Evolutionary conservation across 495 filamentous ascomycete genomes (phyloP).

Genomic region (Penicillium macrosclerotiorum): DNA sequence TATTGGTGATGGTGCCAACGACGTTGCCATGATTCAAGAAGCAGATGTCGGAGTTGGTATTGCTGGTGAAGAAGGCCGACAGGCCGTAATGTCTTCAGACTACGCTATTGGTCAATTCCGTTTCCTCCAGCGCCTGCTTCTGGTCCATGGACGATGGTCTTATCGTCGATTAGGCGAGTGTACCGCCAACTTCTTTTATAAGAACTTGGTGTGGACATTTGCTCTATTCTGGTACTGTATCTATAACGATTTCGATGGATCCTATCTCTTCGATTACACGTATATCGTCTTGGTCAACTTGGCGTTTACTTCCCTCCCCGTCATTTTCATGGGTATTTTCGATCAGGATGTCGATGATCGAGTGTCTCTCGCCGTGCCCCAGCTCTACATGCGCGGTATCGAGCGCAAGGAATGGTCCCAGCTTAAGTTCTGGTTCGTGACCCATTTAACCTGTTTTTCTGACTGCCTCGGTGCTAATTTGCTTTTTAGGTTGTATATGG

Average conservation of each 20-base stretch:
- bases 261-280: conserved; percentile 95
- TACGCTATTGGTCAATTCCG: conserved; percentile 98
- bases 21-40: conserved; percentile 99
- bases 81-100: conserved; percentile 98
- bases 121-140: conserved; percentile 83
- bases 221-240: conserved; percentile 98
- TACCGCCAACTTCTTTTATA: conserved; percentile 99
- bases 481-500: conserved; percentile 79
- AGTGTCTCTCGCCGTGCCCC: conserved; percentile 90
- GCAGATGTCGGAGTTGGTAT: conserved; percentile 98
- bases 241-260: conserved; percentile 91
- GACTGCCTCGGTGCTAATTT: conserved; percentile 13
- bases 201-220: conserved; percentile 99
- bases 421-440: conserved; percentile 85
- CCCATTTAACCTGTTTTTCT: background rate
- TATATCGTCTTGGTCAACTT: conserved; percentile 97
- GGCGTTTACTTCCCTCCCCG: conserved; percentile 92
- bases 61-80: conserved; percentile 93
- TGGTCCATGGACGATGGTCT: conserved; percentile 96
- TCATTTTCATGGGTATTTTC: conserved; percentile 94
- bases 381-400: conserved; percentile 94
- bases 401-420: conserved; percentile 97
- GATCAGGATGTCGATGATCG: conserved; percentile 96
- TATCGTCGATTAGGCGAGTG: conserved; percentile 91
- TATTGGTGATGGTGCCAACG: conserved; percentile 96